Base-by-base conservation (phyloP, 2,329 filamentous ascomycete genomes). In the Pyrenophora graminea region DNA sequence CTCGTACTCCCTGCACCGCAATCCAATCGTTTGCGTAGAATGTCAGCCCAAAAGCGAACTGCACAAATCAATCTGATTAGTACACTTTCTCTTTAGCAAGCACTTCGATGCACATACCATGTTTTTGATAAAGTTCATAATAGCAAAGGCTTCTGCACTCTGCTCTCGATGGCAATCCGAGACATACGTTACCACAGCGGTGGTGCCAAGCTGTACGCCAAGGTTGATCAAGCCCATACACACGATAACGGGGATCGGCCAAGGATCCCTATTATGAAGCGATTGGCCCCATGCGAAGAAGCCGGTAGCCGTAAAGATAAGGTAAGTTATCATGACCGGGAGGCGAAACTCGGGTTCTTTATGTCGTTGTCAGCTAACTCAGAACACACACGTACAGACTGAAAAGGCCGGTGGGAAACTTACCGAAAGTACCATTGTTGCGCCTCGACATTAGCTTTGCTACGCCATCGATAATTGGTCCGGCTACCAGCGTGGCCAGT, bases 121-220 rank as follows among this genome's bases (percentile, higher is more conserved):
- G n/a, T 66, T 66, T 40, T 64, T 66, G 45, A 64, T 45, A 17
- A 66, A 63, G 40, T 66, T 66, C 61, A 66, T 66, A 15, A 62
- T 59, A 2, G 62, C 63, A 32, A 66, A 66, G 15, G 63, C 63
- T 45, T 66, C 63, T 1, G 59, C 55, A 4, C 62, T 55, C 37
- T 62, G 57, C 25, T 64, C 63, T 12, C 60, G 60, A 41, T 66
- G 63, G 39, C 62, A 61, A 25, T 66, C 63, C 8, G 44, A 51
- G 12, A 66, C 60, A 32, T 66, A 66, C 6, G 63, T 63, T 0
- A 64, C 63, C 9, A 63, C 55, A 7, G 51, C 51, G 4, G 63
- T 66, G 19, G 58, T 61, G 12, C 58, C 59, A 5, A 66, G 44
- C 32, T 64, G 61, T 1, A 66, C 55, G 31, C 63, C 63, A 8